Base-by-base conservation (phyloP, 805 yeast species). In the Lipomyces yamanashiensis region DNA sequence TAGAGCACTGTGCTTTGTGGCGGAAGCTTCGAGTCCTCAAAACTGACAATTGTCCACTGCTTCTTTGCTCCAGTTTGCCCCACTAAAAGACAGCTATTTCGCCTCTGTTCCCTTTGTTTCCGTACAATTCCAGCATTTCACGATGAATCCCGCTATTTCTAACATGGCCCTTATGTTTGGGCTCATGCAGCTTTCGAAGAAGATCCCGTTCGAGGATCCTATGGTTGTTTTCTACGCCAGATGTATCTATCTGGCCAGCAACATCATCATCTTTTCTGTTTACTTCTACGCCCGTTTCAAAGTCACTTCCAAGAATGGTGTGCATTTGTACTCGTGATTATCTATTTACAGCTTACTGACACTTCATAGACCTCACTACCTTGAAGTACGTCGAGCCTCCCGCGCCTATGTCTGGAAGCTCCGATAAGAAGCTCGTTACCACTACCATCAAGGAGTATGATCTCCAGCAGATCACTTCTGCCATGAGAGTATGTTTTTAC, bases 381-480 rank as follows among this genome's bases (percentile, higher is more conserved):
- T 78, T 95, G 79, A 95, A 95, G 79, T 95, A 87, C 79, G 90
- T 92, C 60, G 89, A 89, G 76, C 90, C 96, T 47, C 88, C 95
- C 70, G 85, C 86, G 75, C 81, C 96, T 37, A 77, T 93, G 83
- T 78, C 86, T 61, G 96, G 96, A 64, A 87, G 86, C 75, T 76
- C 87, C 63, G 92, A 86, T 74, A 92, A 87, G 74, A 85, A 85
- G 77, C 83, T 92, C 66, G 89, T 89, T 67, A 90, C 93, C 69
- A 91, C 97, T 70, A 93, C 98, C 58, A 91, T 92, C 69, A 90
- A 86, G 82, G 97, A 95, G 72, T 95, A 95, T 82, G 99, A 95
- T 78, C 84, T 92, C 76, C 83, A 86, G 75, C 97, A 93, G 81
- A 84, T 93, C 67, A 86, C 89, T 77, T 66, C 85, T 58, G 87